phyloP scores from a whole-genome alignment of 1,284 basidiomycete species.

The Boletus sp. region DNA sequence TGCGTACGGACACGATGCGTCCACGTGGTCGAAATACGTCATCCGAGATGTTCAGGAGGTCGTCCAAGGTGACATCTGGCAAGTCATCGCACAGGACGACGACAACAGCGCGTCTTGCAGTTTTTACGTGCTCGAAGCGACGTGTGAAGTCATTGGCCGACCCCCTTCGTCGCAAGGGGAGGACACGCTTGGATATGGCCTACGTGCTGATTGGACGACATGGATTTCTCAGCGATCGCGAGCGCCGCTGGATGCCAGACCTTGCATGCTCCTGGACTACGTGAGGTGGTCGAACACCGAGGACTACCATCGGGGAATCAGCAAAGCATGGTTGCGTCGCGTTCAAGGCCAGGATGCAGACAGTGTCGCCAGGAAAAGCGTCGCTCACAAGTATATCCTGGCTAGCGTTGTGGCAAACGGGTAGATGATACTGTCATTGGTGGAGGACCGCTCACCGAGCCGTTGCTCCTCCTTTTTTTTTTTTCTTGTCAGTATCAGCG shows the following conservation, averaged over 20 bases:
- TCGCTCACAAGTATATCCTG: constrained; percentile 60
- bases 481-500: constrained; percentile 50
- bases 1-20: constrained; percentile 26
- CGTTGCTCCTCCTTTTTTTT: too few relatives aligned
- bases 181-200: constrained; percentile 10
- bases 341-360: constrained; percentile 41
- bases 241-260: constrained; percentile 1
- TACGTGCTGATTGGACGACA: constrained; percentile 62
- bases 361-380: constrained; percentile 40
- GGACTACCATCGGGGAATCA: constrained; percentile 65
- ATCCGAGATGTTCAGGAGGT: constrained; percentile 49
- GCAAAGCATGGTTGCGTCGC: constrained; percentile 55
- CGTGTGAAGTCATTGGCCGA: constrained; percentile 65
- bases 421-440: constrained; percentile 29
- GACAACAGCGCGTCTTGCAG: constrained; percentile 21
- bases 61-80: constrained; percentile 58
- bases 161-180: constrained; percentile 16
- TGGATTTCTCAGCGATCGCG: constrained; percentile 42
- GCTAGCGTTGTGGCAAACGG: constrained; percentile 67
- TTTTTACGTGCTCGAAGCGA: constrained; percentile 58
- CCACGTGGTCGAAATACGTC: constrained; percentile 34
- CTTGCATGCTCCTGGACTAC: constrained; percentile 30
- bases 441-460: constrained; percentile 6
- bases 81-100: constrained; percentile 37
- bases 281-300: constrained; percentile 62